Percentiles rank a stretch among this genome's conserved stretches.
Conservation (phyloP, 306 rosid species). For the Prinsepia uniflora region DNA sequence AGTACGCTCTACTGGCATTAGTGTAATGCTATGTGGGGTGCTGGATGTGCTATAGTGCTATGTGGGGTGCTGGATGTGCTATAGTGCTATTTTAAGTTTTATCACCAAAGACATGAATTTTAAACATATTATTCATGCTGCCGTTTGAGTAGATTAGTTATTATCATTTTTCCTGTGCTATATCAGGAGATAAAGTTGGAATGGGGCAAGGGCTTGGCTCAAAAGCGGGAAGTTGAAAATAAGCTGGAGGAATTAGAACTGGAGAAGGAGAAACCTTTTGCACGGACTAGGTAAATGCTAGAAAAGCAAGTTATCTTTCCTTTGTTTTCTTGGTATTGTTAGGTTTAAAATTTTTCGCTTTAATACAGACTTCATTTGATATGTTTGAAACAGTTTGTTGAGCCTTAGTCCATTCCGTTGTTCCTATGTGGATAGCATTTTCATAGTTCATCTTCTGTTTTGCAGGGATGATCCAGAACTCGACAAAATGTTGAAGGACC, state of each 20-base stretch:
- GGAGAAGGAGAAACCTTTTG: constrained; percentile 89
- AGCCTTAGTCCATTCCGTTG: neutral
- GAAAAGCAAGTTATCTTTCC: neutral
- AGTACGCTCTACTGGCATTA: neutral
- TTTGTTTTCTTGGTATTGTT: neutral
- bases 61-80: no score
- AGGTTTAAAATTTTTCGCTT: neutral
- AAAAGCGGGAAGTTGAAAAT: constrained; percentile 88
- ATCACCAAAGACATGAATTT: neutral
- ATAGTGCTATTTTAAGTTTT: neutral
- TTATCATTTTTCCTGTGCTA: constrained; percentile 10
- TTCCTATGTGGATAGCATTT: neutral
- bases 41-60: neutral
- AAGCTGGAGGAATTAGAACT: constrained; percentile 67
- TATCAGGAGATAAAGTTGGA: constrained; percentile 72
- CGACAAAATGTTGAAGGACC: constrained; percentile 65
- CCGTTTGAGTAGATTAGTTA: neutral
- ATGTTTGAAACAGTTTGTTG: neutral
- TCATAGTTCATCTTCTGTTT: constrained; percentile 18
- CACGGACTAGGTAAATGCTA: constrained; percentile 65
- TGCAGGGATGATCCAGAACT: constrained; percentile 88
- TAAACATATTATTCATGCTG: neutral
- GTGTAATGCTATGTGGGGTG: neutral
- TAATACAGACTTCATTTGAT: neutral
- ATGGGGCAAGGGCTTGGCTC: constrained; percentile 97